A percentile compares a stretch with the other conserved stretches of the same genome.
Evolutionary conservation across 169 alveolate genomes (phyloP).

Genomic region (Eimeria acervulina): DNA sequence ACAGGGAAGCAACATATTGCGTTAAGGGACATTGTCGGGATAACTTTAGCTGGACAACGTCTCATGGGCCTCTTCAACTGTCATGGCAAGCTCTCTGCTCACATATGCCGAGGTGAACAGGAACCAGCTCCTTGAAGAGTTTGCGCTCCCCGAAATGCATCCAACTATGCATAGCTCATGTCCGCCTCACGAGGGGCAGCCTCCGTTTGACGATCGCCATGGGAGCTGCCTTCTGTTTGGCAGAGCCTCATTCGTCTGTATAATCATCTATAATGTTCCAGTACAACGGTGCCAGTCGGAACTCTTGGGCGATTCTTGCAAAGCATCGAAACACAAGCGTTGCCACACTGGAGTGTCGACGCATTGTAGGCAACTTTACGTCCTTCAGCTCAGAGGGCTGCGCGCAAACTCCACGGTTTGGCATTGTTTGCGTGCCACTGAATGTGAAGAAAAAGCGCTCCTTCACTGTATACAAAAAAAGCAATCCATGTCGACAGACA

Average conservation of each 20-base stretch:
- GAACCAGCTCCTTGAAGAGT: neutral
- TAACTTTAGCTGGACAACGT: neutral
- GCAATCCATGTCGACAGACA: too few relatives aligned
- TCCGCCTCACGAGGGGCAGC: too few relatives aligned
- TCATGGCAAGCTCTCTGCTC: neutral
- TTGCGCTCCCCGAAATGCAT: too few relatives aligned
- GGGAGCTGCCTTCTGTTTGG: too few relatives aligned
- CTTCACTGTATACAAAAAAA: neutral
- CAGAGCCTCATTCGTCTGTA: too few relatives aligned
- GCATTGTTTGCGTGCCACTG: neutral
- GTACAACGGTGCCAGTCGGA: too few relatives aligned
- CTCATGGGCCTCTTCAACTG: neutral
- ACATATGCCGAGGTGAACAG: neutral
- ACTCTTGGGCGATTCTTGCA: too few relatives aligned
- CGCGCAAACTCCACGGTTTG: neutral
- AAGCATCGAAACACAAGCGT: neutral
- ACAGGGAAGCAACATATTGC: neutral
- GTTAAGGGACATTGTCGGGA: neutral
- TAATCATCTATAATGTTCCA: too few relatives aligned
- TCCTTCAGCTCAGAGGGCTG: neutral
- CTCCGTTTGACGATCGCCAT: too few relatives aligned
- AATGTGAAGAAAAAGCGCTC: neutral
- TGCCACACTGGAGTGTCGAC: neutral
- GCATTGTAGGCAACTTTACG: neutral
- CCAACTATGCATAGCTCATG: too few relatives aligned